These are phyloP conservation scores for Boletus rubescentipes DNA, from an alignment of 768 basidiomycete species.

Conservation along the genomic window DNA sequence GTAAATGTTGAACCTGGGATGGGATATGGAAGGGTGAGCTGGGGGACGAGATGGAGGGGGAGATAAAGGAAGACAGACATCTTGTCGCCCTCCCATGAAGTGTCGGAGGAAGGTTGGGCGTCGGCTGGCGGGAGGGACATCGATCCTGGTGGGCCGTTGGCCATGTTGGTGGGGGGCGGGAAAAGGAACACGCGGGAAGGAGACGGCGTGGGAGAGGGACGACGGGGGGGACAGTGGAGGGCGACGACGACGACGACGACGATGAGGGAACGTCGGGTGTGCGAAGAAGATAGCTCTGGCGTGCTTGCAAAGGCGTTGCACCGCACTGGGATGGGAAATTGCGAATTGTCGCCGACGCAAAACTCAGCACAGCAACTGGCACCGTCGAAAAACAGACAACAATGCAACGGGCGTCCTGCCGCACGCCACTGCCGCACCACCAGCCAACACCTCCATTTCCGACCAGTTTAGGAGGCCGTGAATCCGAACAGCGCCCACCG, in stretches of 20 bases:
- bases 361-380: conserved; percentile 38
- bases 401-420: no score
- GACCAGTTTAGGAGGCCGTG: no score
- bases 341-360: conserved; percentile 16
- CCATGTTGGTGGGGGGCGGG: conserved; percentile 12
- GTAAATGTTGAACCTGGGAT: conserved; percentile 81
- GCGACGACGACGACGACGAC: neutral
- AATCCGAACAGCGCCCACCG: no score
- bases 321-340: conserved; percentile 40
- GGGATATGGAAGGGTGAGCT: conserved; percentile 8
- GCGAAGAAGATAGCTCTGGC: conserved; percentile 30
- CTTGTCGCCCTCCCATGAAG: conserved; percentile 83
- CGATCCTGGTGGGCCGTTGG: conserved; percentile 24
- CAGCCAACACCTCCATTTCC: no score
- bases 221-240: neutral
- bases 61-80: conserved; percentile 51
- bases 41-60: neutral
- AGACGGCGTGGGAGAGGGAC: neutral
- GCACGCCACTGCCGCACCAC: neutral
- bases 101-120: conserved; percentile 24
- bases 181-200: neutral
- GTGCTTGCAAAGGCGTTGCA: conserved; percentile 32
- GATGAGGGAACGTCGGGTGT: conserved; percentile 16
- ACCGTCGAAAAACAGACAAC: no score
- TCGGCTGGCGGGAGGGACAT: conserved; percentile 20